Evolutionary conservation across 495 filamentous ascomycete species (phyloP).

Genomic region (Neurospora terricola): DNA sequence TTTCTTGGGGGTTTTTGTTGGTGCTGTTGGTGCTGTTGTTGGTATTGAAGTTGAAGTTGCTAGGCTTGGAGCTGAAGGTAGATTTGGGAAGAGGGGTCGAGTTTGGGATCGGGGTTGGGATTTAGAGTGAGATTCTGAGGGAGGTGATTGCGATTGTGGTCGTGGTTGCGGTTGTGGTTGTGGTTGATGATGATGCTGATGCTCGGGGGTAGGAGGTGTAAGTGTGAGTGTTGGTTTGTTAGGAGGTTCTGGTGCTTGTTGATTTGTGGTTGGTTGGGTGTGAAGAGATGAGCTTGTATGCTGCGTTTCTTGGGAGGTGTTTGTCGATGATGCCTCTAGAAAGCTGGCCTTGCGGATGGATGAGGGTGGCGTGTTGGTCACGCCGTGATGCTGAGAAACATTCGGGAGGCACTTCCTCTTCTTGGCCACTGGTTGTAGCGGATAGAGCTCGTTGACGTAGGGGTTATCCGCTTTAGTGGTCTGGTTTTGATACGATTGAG

Average conservation of each 20-base stretch:
- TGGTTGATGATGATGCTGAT: neutral
- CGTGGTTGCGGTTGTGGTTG: neutral
- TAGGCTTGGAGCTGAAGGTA: too few species aligned
- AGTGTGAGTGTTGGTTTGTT: neutral
- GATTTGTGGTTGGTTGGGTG: neutral
- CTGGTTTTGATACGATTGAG: neutral
- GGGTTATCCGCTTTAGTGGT: neutral
- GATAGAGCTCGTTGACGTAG: neutral
- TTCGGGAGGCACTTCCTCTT: neutral
- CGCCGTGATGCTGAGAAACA: neutral
- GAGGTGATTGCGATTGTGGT: neutral
- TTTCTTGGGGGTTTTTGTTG: neutral
- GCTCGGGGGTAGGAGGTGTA: neutral
- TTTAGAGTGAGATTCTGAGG: neutral
- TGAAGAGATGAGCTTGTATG: neutral
- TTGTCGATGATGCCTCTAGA: neutral
- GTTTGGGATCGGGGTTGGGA: neutral
- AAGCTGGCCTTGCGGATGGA: too few species aligned
- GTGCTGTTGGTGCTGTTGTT: neutral
- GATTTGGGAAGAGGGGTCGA: too few species aligned
- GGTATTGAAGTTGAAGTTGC: neutral
- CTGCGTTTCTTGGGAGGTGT: neutral
- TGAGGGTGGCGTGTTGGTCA: too few species aligned
- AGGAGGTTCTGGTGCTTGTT: neutral
- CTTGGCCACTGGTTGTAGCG: neutral